Evolutionary conservation across 202 grass and related monocot genomes (phyloP).

Genomic region (Elaeis oleifera): DNA sequence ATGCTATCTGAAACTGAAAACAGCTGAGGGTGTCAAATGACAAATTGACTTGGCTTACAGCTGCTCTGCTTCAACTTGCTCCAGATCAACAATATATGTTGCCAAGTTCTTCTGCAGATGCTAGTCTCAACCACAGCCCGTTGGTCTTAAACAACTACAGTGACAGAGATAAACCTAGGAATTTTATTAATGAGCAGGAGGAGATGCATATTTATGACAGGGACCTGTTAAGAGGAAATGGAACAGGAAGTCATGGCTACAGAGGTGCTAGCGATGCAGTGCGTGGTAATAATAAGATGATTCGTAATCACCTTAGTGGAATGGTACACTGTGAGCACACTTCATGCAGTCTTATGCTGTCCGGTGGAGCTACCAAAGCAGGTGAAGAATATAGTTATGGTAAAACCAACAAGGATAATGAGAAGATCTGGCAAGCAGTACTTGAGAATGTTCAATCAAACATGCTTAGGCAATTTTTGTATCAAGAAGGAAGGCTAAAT

Average conservation of each 20-base stretch:
- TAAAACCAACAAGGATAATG: conserved; percentile 14
- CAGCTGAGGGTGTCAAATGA: conserved; percentile 81
- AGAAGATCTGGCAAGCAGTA: conserved; percentile 16
- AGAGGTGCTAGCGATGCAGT: conserved; percentile 16
- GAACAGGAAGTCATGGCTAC: conserved; percentile 12
- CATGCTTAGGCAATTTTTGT: conserved; percentile 13
- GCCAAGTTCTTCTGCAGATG: conserved; percentile 52
- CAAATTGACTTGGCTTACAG: conserved; percentile 94
- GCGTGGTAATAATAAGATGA: conserved; percentile 23
- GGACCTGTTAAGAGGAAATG: conserved; percentile 24
- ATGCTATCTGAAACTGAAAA: conserved; percentile 87
- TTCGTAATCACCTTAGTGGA: conserved; percentile 23
- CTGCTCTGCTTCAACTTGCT: conserved; percentile 92
- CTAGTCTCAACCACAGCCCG: conserved; percentile 41
- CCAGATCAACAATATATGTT: conserved; percentile 79
- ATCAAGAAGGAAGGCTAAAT: conserved; percentile 3
- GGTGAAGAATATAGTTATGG: conserved; percentile 37
- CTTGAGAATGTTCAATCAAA: conserved; percentile 8
- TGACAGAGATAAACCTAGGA: conserved; percentile 30
- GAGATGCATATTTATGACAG: conserved; percentile 23
- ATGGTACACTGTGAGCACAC: conserved; percentile 25
- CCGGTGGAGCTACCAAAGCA: conserved; percentile 23
- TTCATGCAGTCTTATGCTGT: conserved; percentile 27
- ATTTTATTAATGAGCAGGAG: conserved; percentile 19
- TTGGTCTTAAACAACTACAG: conserved; percentile 27